Conservation (phyloP, 805 yeast species). For the Torulaspora franciscae region DNA sequence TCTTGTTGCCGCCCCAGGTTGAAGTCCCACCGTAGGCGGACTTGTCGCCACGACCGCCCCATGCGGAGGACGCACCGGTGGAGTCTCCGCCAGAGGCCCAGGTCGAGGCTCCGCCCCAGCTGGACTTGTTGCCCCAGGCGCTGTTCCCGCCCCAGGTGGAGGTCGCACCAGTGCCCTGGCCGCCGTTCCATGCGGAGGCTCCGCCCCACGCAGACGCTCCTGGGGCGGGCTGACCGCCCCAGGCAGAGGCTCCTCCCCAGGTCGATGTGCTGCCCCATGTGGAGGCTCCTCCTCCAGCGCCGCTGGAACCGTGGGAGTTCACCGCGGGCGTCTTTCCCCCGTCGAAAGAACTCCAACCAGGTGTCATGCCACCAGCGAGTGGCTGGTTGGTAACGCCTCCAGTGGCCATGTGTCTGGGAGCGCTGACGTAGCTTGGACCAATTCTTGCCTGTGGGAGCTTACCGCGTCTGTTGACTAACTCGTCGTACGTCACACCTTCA, state of each 20-base stretch:
- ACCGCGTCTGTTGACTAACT: constrained; percentile 56
- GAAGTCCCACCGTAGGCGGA: constrained; percentile 41
- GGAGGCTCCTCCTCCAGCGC: constrained; percentile 22
- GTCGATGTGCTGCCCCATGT: constrained; percentile 38
- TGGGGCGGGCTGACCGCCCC: constrained; percentile 33
- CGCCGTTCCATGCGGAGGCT: constrained; percentile 43
- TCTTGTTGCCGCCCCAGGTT: constrained; percentile 37
- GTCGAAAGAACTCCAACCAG: constrained; percentile 52
- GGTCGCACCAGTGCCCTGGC: constrained; percentile 37
- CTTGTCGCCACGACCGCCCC: constrained; percentile 41
- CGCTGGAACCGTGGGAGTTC: constrained; percentile 31
- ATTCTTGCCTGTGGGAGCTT: constrained; percentile 36
- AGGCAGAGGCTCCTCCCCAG: constrained; percentile 43
- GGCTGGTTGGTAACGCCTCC: constrained; percentile 33
- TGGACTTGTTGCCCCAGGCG: constrained; percentile 36
- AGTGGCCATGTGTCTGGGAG: constrained; percentile 34
- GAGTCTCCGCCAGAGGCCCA: constrained; percentile 38
- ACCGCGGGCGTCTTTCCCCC: constrained; percentile 45
- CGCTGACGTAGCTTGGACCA: constrained; percentile 36
- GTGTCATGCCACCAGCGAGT: constrained; percentile 44
- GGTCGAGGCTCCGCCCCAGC: constrained; percentile 49
- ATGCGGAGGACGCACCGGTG: constrained; percentile 43
- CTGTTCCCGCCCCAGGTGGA: constrained; percentile 39
- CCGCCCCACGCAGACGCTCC: constrained; percentile 34
- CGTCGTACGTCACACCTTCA: constrained; percentile 69